These are phyloP conservation scores for Neonectria ditissima DNA, from an alignment of 2,329 filamentous ascomycete species.

Conservation along the genomic window DNA sequence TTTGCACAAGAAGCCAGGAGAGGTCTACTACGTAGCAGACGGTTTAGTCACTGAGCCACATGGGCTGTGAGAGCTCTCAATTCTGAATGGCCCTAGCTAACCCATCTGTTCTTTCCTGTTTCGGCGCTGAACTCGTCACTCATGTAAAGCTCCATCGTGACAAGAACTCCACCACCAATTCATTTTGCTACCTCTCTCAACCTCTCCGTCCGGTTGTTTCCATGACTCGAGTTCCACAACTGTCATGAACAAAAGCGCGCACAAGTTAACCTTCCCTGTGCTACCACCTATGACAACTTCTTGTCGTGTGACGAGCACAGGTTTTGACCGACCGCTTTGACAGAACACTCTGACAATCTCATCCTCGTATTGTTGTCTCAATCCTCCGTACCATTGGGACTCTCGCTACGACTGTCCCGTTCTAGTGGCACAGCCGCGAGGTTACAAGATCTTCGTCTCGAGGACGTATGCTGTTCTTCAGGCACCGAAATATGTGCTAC, in stretches of 20 bases:
- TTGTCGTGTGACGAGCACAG: neutral
- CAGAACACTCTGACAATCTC: neutral
- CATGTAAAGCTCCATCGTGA: neutral
- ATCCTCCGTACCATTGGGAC: conserved; percentile 21
- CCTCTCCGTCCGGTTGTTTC: neutral
- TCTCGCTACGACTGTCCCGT: conserved; percentile 36
- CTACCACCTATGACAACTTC: conserved; percentile 7
- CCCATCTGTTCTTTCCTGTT: neutral
- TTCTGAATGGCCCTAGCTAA: neutral
- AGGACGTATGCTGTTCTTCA: conserved; percentile 16
- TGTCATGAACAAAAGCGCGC: conserved; percentile 2
- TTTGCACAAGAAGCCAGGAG: neutral
- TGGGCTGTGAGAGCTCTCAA: neutral
- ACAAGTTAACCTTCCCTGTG: conserved; percentile 7
- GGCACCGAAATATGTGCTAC: conserved; percentile 9
- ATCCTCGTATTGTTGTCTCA: conserved; percentile 26
- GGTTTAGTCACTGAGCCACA: conserved; percentile 1
- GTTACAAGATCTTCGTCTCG: conserved; percentile 31
- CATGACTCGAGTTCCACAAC: conserved; percentile 6
- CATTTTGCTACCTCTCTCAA: neutral
- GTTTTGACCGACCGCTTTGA: conserved; percentile 8
- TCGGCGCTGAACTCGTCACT: neutral
- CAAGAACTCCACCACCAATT: neutral
- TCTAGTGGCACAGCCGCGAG: conserved; percentile 30
- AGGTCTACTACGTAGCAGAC: neutral